Conservation (phyloP, 2,329 filamentous ascomycete genomes). For the Talaromyces sp. region DNA sequence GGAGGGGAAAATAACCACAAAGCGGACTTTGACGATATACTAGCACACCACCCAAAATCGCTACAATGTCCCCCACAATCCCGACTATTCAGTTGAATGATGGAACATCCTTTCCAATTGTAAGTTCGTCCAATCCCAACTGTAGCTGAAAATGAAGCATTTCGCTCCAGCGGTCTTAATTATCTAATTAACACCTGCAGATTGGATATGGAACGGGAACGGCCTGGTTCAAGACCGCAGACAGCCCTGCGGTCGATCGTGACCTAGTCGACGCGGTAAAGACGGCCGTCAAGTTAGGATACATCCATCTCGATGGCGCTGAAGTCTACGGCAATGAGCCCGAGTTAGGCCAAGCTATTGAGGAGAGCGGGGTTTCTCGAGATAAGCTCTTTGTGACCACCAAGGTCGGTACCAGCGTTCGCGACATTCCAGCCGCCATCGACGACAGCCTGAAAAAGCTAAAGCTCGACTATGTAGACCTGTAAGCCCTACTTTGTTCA, state of each 20-base stretch:
- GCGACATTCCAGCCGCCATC: slow-evolving; percentile 60
- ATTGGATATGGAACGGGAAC: slow-evolving; percentile 60
- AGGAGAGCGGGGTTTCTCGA: slow-evolving; percentile 61
- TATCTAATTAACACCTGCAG: slow-evolving; percentile 24
- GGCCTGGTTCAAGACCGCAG: slow-evolving; percentile 56
- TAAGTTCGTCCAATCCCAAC: slow-evolving; percentile 21
- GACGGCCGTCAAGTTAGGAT: slow-evolving; percentile 54
- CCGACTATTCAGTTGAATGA: slow-evolving; percentile 53
- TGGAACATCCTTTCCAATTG: slow-evolving; percentile 52
- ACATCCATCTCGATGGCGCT: slow-evolving; percentile 56
- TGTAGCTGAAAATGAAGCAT: neutral
- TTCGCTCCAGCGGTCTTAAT: no score
- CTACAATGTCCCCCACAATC: slow-evolving; percentile 11
- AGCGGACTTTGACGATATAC: neutral
- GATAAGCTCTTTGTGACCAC: slow-evolving; percentile 62
- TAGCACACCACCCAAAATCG: neutral
- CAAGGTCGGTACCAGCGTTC: slow-evolving; percentile 54
- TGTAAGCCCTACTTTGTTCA: slow-evolving; percentile 63
- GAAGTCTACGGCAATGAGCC: slow-evolving; percentile 57
- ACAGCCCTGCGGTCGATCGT: slow-evolving; percentile 47
- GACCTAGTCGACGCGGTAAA: slow-evolving; percentile 52
- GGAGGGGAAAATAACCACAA: neutral
- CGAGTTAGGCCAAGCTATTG: slow-evolving; percentile 60
- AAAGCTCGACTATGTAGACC: slow-evolving; percentile 61
- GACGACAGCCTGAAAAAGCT: slow-evolving; percentile 58